Evolutionary conservation across 164 flowering plant species (phyloP).

Genomic region (Cinnamomum chago): DNA sequence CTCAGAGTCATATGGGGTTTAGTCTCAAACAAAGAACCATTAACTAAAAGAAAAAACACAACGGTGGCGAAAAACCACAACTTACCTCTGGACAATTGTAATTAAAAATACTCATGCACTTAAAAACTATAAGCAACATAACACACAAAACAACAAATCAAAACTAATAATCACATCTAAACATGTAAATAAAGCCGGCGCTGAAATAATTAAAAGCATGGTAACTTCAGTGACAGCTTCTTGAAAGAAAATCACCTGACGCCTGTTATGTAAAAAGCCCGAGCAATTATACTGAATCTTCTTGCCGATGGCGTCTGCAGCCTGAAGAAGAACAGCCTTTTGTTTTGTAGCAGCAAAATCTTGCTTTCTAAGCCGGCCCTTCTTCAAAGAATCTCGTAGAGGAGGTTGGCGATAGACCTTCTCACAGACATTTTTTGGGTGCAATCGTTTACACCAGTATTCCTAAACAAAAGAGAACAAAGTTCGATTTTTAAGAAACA

Average conservation of each 20-base stretch:
- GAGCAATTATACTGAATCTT: constrained; percentile 86
- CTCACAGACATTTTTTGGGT: constrained; percentile 93
- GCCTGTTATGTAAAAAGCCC: constrained; percentile 86
- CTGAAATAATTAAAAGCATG: background rate
- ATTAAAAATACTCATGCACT: background rate
- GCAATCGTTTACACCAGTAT: constrained; percentile 96
- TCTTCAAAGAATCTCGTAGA: constrained; percentile 65
- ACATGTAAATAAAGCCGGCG: background rate
- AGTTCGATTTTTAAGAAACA: background rate
- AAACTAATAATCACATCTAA: background rate
- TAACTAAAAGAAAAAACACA: too few relatives aligned
- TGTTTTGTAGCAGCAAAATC: constrained; percentile 70
- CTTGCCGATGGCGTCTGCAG: constrained; percentile 81
- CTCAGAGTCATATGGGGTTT: too few relatives aligned
- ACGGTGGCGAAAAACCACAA: background rate
- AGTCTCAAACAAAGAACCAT: too few relatives aligned
- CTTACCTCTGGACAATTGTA: background rate
- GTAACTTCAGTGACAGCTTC: background rate
- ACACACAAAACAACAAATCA: background rate
- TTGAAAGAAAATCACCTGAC: constrained; percentile 62
- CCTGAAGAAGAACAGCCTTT: constrained; percentile 58
- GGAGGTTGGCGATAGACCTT: constrained; percentile 92
- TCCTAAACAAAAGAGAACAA: constrained; percentile 45
- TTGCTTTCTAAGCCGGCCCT: constrained; percentile 66
- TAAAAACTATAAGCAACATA: background rate